A percentile compares a stretch with the other conserved stretches of the same genome.
These are phyloP conservation scores for Stephanodiscus minutulus DNA, from an alignment of 108 stramenopile species.

Conservation along the genomic window DNA sequence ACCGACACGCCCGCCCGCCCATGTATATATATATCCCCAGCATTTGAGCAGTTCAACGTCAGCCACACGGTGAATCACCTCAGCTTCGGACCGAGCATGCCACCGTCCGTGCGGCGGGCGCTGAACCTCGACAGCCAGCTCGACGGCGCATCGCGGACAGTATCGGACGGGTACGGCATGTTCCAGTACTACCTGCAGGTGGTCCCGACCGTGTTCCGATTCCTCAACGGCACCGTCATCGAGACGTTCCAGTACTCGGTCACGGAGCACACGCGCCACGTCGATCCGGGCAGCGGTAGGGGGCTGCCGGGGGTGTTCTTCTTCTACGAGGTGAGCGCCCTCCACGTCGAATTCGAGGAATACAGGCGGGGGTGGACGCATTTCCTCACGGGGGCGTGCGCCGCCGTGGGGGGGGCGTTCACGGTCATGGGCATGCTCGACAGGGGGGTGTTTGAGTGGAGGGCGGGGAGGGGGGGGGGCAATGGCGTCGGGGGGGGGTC, in stretches of 20 bases:
- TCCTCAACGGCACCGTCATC: constrained; percentile 77
- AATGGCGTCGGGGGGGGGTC: not conserved
- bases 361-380: constrained; percentile 81
- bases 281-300: constrained; percentile 81
- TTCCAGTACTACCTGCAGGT: constrained; percentile 95
- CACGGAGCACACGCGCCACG: constrained; percentile 96
- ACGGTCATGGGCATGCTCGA: constrained; percentile 86
- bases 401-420: constrained; percentile 86
- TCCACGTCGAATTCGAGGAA: constrained; percentile 93
- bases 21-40: too few species aligned
- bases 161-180: constrained; percentile 87
- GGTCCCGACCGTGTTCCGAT: constrained; percentile 91
- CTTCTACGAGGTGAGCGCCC: constrained; percentile 94
- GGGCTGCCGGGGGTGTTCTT: constrained; percentile 98
- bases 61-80: constrained; percentile 89
- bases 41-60: constrained; percentile 91
- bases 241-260: constrained; percentile 94
- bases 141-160: constrained; percentile 63
- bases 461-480: constrained; percentile 16
- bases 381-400: constrained; percentile 87
- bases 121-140: constrained; percentile 65
- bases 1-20: too few species aligned
- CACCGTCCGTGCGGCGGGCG: constrained; percentile 39
- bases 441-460: constrained; percentile 63
- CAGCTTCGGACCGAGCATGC: constrained; percentile 81